phyloP scores from a whole-genome alignment of 257 asterid genomes.

The Parsonsia alboflavescens region DNA sequence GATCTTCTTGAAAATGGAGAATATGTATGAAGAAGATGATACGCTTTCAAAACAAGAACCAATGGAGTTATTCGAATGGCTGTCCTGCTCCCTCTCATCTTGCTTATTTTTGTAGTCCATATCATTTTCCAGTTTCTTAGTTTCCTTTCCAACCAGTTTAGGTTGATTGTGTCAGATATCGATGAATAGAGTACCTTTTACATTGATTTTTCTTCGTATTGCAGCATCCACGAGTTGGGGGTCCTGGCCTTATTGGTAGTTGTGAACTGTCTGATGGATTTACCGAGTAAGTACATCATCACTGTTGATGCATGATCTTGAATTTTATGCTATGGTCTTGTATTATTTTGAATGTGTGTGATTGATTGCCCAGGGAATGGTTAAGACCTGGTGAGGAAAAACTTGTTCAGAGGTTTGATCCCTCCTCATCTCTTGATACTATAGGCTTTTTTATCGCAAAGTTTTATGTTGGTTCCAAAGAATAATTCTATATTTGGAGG shows the following conservation, averaged over 20 bases:
- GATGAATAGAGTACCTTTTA: no score
- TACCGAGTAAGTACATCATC: constrained; percentile 59
- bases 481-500: constrained; percentile 25
- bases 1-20: no score
- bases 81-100: no score
- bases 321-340: background rate
- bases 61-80: no score
- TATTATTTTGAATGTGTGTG: background rate
- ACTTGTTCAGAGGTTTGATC: constrained; percentile 94
- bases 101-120: no score
- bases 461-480: constrained; percentile 69
- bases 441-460: constrained; percentile 95
- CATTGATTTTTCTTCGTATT: constrained; percentile 20
- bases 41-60: no score
- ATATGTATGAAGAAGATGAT: no score
- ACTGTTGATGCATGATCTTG: background rate
- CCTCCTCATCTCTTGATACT: constrained; percentile 75
- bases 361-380: constrained; percentile 69
- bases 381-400: constrained; percentile 87
- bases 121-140: no score
- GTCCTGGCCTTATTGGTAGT: constrained; percentile 85
- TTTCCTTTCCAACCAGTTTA: no score
- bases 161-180: no score
- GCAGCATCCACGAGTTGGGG: constrained; percentile 92
- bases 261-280: constrained; percentile 67